Base-by-base conservation (phyloP, 2,329 filamentous ascomycete genomes). In the Aspergillus thermomutatus region DNA sequence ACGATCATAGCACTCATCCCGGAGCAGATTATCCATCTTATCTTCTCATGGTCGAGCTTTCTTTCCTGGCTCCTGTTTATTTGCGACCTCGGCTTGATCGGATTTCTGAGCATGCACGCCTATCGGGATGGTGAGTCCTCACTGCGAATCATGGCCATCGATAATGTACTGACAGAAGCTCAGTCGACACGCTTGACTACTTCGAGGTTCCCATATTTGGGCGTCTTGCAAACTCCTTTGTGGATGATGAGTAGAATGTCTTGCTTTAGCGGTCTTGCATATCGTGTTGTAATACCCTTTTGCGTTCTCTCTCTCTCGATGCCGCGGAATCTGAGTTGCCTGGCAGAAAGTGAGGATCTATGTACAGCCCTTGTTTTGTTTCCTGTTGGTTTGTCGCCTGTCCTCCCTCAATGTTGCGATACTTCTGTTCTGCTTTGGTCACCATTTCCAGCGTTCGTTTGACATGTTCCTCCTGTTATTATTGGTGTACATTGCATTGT, bases 191-290 rank as follows among this genome's bases (percentile, higher is more conserved):
- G 1, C 77, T 87, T 51, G 77, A 82, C 55, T 78, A 93, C 71
- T 95, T 87, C 60, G 92, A 97, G 74, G 82, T 97, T 2, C 93
- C 93, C 0, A 86, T 96, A 68, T 88, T 97, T 68, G 94, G 94
- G 4, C 82, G 82, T 45, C 78, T 97, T 65, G 94, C 94, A 46
- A 96, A 88, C 75, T 89, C 89, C 26, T 93, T 97, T 69, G 82
- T 97, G 56, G 93, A 97, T 68, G 90, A 96, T 70, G 94, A 97
- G 73, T 88, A 37, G 49, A 59, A 23, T 27, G 23, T 25, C 11
- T 25, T 34, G 23, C 50, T 21, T 47, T n/a, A 47, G 45, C 28
- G 28, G 40, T 40, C 9, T 40, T 40, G 27, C 43, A 34, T 40
- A 21, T 34, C 28, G 6, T 31, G 28, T 40, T 34, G 49, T 50